Evolutionary conservation across 2,329 filamentous ascomycete genomes (phyloP).

Genomic region (Botryotinia narcissicola): DNA sequence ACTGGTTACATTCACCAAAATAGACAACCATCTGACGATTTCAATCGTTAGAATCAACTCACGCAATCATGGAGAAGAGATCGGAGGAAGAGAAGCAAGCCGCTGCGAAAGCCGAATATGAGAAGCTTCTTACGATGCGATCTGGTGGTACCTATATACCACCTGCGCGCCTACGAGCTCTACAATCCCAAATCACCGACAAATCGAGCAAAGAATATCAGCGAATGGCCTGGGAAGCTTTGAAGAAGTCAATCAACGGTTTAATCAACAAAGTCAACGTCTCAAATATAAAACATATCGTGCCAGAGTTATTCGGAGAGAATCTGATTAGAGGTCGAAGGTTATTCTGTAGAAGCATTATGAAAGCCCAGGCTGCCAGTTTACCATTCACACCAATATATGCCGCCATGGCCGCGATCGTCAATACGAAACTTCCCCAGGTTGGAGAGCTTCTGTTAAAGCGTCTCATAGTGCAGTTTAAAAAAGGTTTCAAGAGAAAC

Average conservation of each 20-base stretch:
- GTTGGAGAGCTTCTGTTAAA: conserved; percentile 89
- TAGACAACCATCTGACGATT: not conserved
- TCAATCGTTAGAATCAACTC: not conserved
- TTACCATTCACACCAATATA: conserved; percentile 96
- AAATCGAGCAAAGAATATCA: conserved; percentile 96
- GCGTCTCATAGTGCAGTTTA: conserved; percentile 84
- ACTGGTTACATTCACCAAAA: not conserved
- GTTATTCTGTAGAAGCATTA: conserved; percentile 91
- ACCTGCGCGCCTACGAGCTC: conserved; percentile 80
- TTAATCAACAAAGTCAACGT: conserved; percentile 99
- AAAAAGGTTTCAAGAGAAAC: conserved; percentile 92
- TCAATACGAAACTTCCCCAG: conserved; percentile 95
- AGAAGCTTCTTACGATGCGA: conserved; percentile 86
- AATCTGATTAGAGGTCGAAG: conserved; percentile 90
- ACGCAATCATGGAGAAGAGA: conserved; percentile 35
- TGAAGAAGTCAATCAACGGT: conserved; percentile 98
- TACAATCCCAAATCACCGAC: conserved; percentile 96
- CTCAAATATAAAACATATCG: conserved; percentile 95
- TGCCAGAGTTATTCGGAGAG: conserved; percentile 92
- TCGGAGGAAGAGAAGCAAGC: conserved; percentile 84
- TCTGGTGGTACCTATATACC: conserved; percentile 97
- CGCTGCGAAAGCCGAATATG: conserved; percentile 86
- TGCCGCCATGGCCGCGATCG: conserved; percentile 90
- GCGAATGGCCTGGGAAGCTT: conserved; percentile 97
- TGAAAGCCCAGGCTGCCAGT: conserved; percentile 97